These are phyloP conservation scores for Dictyostelium discoideum DNA, from an alignment of 78 protist genomes.

Conservation along the genomic window DNA sequence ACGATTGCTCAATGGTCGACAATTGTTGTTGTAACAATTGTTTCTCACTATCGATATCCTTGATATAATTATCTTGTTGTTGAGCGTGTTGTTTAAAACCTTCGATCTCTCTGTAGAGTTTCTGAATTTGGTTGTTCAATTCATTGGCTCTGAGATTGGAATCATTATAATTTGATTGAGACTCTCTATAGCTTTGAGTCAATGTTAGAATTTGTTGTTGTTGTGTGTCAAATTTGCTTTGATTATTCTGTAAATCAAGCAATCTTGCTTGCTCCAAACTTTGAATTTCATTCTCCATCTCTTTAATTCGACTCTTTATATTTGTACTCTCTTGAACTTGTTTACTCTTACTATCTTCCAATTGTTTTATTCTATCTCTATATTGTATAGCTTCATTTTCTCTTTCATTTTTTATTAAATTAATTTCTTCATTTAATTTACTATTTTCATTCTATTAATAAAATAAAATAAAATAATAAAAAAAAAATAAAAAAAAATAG, in stretches of 20 bases:
- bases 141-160: not conserved
- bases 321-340: not conserved
- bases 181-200: not conserved
- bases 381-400: not conserved
- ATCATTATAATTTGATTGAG: not conserved
- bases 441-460: not conserved
- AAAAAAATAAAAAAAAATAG: too few relatives aligned
- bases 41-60: not conserved
- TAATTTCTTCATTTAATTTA: not conserved
- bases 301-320: not conserved
- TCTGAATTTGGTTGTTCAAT: not conserved
- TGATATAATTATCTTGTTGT: not conserved
- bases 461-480: too few relatives aligned
- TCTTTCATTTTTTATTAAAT: not conserved
- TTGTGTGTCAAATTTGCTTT: not conserved
- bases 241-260: not conserved
- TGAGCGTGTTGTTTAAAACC: not conserved
- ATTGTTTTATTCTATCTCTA: not conserved
- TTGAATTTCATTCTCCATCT: not conserved
- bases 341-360: not conserved
- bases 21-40: not conserved
- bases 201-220: slow-evolving; percentile 11
- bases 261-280: not conserved
- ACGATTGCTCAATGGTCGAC: not conserved
- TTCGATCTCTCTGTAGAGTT: not conserved